phyloP scores from a whole-genome alignment of 2,329 filamentous ascomycete genomes.

The Aphanocladium album region DNA sequence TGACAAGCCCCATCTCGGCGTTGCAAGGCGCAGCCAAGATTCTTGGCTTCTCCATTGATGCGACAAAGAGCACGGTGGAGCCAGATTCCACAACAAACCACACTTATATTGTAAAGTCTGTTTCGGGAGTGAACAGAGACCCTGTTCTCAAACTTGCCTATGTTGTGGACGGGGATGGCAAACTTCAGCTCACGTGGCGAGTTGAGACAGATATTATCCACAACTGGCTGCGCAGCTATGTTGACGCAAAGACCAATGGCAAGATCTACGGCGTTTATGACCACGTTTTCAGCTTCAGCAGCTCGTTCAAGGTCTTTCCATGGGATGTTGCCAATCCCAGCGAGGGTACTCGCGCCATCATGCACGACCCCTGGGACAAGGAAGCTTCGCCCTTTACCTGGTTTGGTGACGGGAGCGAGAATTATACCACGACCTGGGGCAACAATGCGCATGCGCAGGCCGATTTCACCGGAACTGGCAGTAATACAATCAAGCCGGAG shows the following conservation, averaged over 20 bases:
- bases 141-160: conserved; percentile 54
- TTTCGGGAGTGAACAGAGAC: conserved; percentile 41
- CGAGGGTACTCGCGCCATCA: conserved; percentile 38
- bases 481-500: conserved; percentile 56
- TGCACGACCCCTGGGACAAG: conserved; percentile 45
- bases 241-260: conserved; percentile 43
- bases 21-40: conserved; percentile 35
- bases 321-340: conserved; percentile 52
- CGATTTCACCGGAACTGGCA: conserved; percentile 47
- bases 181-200: conserved; percentile 49
- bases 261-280: conserved; percentile 50
- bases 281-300: conserved; percentile 40
- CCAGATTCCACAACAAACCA: conserved; percentile 18
- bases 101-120: conserved; percentile 39
- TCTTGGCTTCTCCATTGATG: conserved; percentile 28
- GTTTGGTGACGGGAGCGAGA: conserved; percentile 41
- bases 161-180: conserved; percentile 42
- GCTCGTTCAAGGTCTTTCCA: conserved; percentile 51
- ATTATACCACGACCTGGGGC: conserved; percentile 49
- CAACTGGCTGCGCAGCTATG: conserved; percentile 56
- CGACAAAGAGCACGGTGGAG: neutral
- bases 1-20: conserved; percentile 39
- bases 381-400: conserved; percentile 48
- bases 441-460: conserved; percentile 54
- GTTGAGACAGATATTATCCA: conserved; percentile 52